Evolutionary conservation across 2,329 filamentous ascomycete species (phyloP), one percentile per base, ranked within the genome.

Genomic region (Teratosphaeria gauchensis): DNA sequence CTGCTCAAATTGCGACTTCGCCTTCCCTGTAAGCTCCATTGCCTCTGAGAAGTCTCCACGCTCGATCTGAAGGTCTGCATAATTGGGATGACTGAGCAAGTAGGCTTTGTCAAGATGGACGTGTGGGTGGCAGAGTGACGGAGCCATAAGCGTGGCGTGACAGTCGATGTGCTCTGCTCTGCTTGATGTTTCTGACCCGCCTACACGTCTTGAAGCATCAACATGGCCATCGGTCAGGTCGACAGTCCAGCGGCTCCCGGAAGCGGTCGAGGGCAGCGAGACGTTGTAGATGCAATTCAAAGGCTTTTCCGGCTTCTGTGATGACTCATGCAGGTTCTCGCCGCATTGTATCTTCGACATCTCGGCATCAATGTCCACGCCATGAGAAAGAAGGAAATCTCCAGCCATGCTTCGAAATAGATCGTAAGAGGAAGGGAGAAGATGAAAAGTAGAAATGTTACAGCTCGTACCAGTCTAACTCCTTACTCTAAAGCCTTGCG

Each of bases 51-150:
- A 89, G 35, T 82, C 79, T 51, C 87, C 87, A 3, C 76, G 75
- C 53, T 77, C 68, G 16, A 87, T 83, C 46, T 82, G 77, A 14
- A 88, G 75, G 64, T 87, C 80, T 1, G 78, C 74, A 71, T 85
- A 88, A 65, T 78, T 80, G 4, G 81, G 78, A 63, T 83, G 77
- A 21, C 77, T 82, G 9, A 86, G 75, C 31, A 86, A 72, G 64
- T 82, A 86, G 46, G 82, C 79, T 67, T 86, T 86, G 71, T 90
- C 87, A 31, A 90, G 77, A 67, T 90, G 87, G 55, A 90, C 82
- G 64, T 90, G 87, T 7, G 87, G 85, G 67, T 90, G 87, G 63
- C 85, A 88, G 2, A 90, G 77, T 8, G 80, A 78, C 3, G 84
- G 83, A 21, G 75, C 72, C 11, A 83, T 64, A 1, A 83, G 71